Base-by-base conservation (phyloP, 2,329 filamentous ascomycete genomes). In the Colletotrichum noveboracense region DNA sequence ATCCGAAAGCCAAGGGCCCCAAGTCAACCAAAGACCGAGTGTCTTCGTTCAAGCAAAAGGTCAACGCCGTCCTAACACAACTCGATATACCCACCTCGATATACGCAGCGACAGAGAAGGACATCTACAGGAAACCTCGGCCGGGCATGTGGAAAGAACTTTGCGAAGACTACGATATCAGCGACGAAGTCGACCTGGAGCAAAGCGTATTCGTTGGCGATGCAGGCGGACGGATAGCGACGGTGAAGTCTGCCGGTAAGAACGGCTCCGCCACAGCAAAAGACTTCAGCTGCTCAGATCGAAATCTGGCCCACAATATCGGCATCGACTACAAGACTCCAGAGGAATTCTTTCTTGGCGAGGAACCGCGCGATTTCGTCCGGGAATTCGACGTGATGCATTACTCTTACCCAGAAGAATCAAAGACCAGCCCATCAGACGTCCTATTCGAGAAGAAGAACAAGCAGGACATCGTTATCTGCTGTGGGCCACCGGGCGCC, bases 191-290 rank as follows among this genome's bases (percentile, higher is more conserved):
- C n/a, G 94, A 98, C 82, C 83, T 94, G 38, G 85, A 90, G 18
- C 86, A 88, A 5, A 97, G 95, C 28, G 88, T 98, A 77, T 98
- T 98, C 82, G 93, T 99, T 60, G 97, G 97, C 60, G 97, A 99
- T 86, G 97, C 97, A 8, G 92, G 90, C 14, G 92, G 92, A 1
- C 89, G 92, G 81, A 81, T 87, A 78, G 87, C 91, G 77, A 91
- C 18, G 88, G 87, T 80, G 9, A 70, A 73, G 21, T 58, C 60
- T 62, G 55, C 71, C n/a, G 78, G 76, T 6, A 72, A 61, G 16
- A 67, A 43, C 21, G 75, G 78, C 2, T 81, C 80, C 10, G 78
- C 80, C 1, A 71, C 79, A 3, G 78, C 84, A 5, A 92, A 91
- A 77, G 92, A 93, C 80, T 93, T 93, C 75, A 92, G 91, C 80